Evolutionary conservation across 257 asterid species (phyloP), one percentile per base, ranked within the genome.

Genomic region (Petunia axillaris): DNA sequence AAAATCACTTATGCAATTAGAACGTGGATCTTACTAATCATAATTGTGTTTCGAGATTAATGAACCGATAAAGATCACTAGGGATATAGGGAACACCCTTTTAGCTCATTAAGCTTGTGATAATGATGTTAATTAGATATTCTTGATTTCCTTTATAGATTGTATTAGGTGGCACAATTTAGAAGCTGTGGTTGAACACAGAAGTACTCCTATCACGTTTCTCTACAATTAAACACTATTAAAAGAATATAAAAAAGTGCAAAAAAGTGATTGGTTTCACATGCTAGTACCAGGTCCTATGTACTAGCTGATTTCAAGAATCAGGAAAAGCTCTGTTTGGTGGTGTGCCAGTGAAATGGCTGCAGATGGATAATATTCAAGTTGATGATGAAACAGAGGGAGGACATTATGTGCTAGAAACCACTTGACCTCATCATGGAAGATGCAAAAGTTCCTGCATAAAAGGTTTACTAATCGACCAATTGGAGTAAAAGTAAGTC

Each of bases 141-240:
- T 86, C 88, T 89, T 87, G 64, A 73, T 83, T 75, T 82, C 81
- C 81, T 80, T 83, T 77, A 52, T 78, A 55, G 88, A 75, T 11
- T 77, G 82, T 48, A 79, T 87, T 92, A 85, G 94, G 86, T 87
- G 94, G 88, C 90, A 77, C 84, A 84, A 86, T 83, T 89, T 83
- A 62, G n/a, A 78, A 71, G 65, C 44, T 58, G 85, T 83, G 91
- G 93, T 82, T 74, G 78, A 82, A 80, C 83, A 71, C 60, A 71
- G 60, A 48, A 71, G 58, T 25, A 25, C 25, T 25, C 25, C 25
- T 1, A 46, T 50, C 60, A 71, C 77, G 60, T 71, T 71, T 71
- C 60, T 48, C n/a, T 35, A 71, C 77, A 13, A 48, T 71, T 71
- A 48, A 44, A 9, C 39, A 71, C 77, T 40, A 71, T 48, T 10